Evolutionary conservation across 2,329 filamentous ascomycete species (phyloP).

Genomic region (Trichoderma hamatum): DNA sequence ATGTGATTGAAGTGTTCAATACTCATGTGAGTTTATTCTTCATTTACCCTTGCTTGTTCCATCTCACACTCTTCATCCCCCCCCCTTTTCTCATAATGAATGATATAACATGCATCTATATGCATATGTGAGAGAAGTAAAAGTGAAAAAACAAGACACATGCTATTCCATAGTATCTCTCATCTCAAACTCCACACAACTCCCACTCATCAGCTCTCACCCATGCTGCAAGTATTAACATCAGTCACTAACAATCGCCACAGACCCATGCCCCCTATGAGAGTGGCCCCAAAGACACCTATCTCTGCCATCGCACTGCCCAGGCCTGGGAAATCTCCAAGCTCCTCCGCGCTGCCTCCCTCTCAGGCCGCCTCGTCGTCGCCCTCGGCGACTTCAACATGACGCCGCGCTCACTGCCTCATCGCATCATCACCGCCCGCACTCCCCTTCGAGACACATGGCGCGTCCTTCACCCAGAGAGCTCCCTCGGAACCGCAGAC

Average conservation of each 20-base stretch:
- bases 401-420: constrained; percentile 82
- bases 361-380: constrained; percentile 80
- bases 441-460: constrained; percentile 81
- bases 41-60: background rate
- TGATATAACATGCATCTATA: background rate
- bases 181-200: no score
- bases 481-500: constrained; percentile 73
- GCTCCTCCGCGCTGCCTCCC: constrained; percentile 77
- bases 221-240: background rate
- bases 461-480: constrained; percentile 81
- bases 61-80: background rate
- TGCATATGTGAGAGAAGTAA: background rate
- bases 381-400: constrained; percentile 96
- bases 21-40: constrained; percentile 66
- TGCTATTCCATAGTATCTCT: background rate
- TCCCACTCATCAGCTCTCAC: no score
- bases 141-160: background rate
- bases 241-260: background rate
- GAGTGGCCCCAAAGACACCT: constrained; percentile 75
- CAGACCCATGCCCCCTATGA: constrained; percentile 85
- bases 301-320: constrained; percentile 85
- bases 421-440: constrained; percentile 78
- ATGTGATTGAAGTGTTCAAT: constrained; percentile 86
- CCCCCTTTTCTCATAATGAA: background rate
- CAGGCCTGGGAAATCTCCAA: constrained; percentile 96